Evolutionary conservation across 225 moss, liverwort and hornwort genomes (phyloP).

Genomic region (Thuidium tamariscinum): DNA sequence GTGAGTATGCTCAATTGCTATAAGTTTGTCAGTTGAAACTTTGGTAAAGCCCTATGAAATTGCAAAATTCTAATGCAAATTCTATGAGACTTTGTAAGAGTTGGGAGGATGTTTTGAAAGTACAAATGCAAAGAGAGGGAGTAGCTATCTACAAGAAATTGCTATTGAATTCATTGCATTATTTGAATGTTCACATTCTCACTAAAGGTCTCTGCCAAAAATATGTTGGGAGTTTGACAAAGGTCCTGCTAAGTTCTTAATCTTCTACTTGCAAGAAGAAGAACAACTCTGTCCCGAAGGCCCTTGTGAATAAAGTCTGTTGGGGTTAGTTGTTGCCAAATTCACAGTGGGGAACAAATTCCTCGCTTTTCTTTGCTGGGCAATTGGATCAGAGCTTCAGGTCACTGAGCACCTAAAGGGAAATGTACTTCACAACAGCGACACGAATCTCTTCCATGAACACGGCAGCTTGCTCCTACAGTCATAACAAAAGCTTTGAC

Average conservation of each 20-base stretch:
- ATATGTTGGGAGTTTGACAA: no score
- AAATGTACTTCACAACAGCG: conserved; percentile 71
- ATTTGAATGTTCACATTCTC: neutral
- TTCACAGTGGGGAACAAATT: neutral
- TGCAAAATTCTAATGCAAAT: neutral
- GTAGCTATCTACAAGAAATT: neutral
- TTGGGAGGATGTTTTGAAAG: neutral
- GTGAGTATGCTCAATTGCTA: no score
- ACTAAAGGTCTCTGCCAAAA: neutral
- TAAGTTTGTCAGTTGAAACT: no score
- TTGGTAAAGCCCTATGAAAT: neutral
- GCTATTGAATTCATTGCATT: neutral
- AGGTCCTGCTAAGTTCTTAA: neutral
- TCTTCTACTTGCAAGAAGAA: neutral
- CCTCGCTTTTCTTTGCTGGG: neutral
- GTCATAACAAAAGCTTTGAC: neutral
- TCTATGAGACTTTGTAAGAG: neutral
- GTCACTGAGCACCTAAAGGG: neutral
- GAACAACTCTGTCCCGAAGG: neutral
- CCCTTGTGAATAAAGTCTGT: neutral
- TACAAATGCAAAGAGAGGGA: neutral
- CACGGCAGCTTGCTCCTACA: conserved; percentile 52
- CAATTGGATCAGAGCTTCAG: neutral
- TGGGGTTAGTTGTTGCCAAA: neutral
- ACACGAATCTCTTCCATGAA: conserved; percentile 74